Base-by-base conservation (phyloP, 1,139 yeast genomes). In the Zhuliangozyma parablackwelliae region DNA sequence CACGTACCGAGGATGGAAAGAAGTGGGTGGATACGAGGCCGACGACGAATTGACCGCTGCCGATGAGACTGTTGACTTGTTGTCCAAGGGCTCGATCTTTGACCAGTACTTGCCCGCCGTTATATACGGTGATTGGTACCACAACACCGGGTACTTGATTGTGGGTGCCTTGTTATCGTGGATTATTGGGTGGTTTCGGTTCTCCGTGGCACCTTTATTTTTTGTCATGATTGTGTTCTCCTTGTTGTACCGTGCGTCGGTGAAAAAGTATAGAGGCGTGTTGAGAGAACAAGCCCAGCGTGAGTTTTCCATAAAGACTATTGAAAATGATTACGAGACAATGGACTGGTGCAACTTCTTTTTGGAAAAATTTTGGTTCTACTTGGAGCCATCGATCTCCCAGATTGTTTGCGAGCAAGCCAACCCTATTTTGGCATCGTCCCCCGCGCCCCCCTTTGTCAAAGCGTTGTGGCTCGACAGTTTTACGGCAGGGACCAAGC, bases 61-160 rank as follows among this genome's bases (percentile, higher is more conserved):
- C 30, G 95, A 87, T 53, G 88, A 84, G 48, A 69, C 82, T 41
- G 65, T 72, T 41, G 90, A 83, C 55, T 65, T 88, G 46, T 63
- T 80, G 40, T 72, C 82, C 28, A 73, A 75, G 30, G 77, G 86
- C 8, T 86, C 96, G 0, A 51, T 82, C 32, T 74, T 88, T 44
- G 92, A 85, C 50, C 71, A 75, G 42, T 76, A 81, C 51, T 64
- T 90, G 37, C 92, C 95, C 2, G 80, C 83, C 26, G 68, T 62
- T 26, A 74, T 78, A 10, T 87, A 84, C 51, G 98, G 98, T 38
- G 97, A 92, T 53, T 92, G 98, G 97, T 92, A 82, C 56, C 98
- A 92, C 57, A 82, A 84, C 44, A 81, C 84, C 11, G 96, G 77
- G 0, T 72, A 78, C 33, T 66, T 88, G 45, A 63, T 82, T 24